Evolutionary conservation across 1,139 yeast species (phyloP).

Genomic region (Lodderomyces margitis): DNA sequence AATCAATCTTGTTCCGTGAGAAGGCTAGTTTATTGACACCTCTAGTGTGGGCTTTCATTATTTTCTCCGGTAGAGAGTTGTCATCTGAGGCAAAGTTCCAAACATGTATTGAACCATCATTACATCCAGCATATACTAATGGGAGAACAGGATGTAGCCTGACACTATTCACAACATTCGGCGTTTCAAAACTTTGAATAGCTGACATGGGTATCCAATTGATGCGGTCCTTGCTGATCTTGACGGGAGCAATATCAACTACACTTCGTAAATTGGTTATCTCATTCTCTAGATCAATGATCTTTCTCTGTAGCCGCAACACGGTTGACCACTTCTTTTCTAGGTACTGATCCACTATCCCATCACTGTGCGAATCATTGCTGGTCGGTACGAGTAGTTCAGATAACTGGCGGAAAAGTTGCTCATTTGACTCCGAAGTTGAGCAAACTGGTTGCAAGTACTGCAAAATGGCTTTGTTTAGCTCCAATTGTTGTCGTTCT

Average conservation of each 20-base stretch:
- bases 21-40: slow-evolving; percentile 63
- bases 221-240: slow-evolving; percentile 32
- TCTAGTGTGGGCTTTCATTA: slow-evolving; percentile 76
- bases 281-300: slow-evolving; percentile 57
- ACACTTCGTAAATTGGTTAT: slow-evolving; percentile 40
- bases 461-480: slow-evolving; percentile 56
- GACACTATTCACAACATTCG: slow-evolving; percentile 59
- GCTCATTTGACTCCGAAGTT: slow-evolving; percentile 12
- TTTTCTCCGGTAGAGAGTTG: slow-evolving; percentile 61
- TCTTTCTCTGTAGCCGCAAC: slow-evolving; percentile 70
- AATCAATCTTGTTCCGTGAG: slow-evolving; percentile 22
- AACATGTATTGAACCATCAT: slow-evolving; percentile 69
- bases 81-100: slow-evolving; percentile 68
- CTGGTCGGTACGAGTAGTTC: slow-evolving; percentile 19
- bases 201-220: slow-evolving; percentile 73
- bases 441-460: slow-evolving; percentile 40
- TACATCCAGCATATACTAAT: slow-evolving; percentile 62
- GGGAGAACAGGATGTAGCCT: slow-evolving; percentile 76
- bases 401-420: slow-evolving; percentile 14
- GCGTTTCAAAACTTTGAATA: slow-evolving; percentile 49
- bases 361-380: slow-evolving; percentile 11
- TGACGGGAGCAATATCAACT: slow-evolving; percentile 22
- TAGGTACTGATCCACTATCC: slow-evolving; percentile 49
- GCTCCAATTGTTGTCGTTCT: slow-evolving; percentile 50
- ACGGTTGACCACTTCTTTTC: slow-evolving; percentile 92